A percentile compares a stretch with the other conserved stretches of the same genome.
Conservation (phyloP, 768 basidiomycete species). For the Pleurotus salmoneostramineus region DNA sequence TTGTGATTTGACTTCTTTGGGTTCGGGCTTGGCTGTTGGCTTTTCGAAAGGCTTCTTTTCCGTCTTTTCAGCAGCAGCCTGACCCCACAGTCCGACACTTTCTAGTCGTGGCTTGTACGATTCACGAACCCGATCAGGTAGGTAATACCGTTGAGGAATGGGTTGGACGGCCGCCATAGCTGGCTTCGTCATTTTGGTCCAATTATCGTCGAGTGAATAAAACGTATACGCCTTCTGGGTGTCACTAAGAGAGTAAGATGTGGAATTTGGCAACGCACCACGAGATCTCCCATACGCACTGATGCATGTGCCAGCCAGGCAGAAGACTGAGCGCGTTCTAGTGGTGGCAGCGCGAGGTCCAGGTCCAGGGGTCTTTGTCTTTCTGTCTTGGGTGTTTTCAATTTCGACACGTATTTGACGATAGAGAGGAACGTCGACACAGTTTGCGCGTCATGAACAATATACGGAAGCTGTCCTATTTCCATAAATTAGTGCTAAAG, state of each 20-base stretch:
- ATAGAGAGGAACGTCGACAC: conserved; percentile 58
- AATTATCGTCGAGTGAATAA: conserved; percentile 63
- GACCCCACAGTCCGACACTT: conserved; percentile 59
- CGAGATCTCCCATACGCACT: conserved; percentile 61
- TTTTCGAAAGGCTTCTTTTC: conserved; percentile 38
- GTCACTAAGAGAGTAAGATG: conserved; percentile 8
- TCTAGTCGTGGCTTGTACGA: conserved; percentile 55
- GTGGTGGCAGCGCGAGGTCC: conserved; percentile 40
- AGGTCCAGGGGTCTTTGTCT: conserved; percentile 32
- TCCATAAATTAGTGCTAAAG: not conserved
- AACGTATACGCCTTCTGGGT: conserved; percentile 53
- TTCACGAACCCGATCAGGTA: conserved; percentile 59
- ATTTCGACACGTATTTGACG: conserved; percentile 56
- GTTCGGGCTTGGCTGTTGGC: conserved; percentile 25
- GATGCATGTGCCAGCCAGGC: conserved; percentile 70
- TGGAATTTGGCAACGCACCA: conserved; percentile 40
- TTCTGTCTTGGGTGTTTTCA: conserved; percentile 29
- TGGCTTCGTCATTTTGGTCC: conserved; percentile 50
- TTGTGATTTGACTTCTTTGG: conserved; percentile 24
- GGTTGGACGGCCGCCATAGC: conserved; percentile 54
- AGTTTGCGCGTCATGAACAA: conserved; percentile 51
- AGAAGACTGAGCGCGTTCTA: conserved; percentile 47
- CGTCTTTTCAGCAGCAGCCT: conserved; percentile 36
- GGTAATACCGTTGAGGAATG: conserved; percentile 71
- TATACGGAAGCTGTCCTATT: conserved; percentile 69